phyloP scores from a whole-genome alignment of 805 yeast genomes.

The Jamesozyma jinghongensis region DNA sequence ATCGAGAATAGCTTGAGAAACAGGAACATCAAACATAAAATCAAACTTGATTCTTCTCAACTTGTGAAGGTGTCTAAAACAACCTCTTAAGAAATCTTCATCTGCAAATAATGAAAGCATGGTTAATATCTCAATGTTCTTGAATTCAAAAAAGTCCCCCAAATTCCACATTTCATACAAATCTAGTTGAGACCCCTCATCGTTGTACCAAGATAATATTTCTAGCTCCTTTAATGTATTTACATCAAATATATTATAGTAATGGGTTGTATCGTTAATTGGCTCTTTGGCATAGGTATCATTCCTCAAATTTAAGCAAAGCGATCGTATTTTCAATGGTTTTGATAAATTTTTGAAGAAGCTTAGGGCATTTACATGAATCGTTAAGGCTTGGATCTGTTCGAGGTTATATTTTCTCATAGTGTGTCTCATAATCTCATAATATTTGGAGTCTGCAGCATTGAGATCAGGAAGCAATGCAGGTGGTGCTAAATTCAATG shows the following conservation, averaged over 20 bases:
- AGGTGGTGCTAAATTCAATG: slow-evolving; percentile 24
- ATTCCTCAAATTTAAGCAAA: slow-evolving; percentile 23
- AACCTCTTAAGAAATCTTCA: slow-evolving; percentile 17
- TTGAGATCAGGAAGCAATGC: slow-evolving; percentile 14
- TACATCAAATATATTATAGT: slow-evolving; percentile 28
- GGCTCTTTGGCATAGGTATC: slow-evolving; percentile 17
- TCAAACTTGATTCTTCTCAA: slow-evolving; percentile 30
- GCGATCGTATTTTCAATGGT: slow-evolving; percentile 17
- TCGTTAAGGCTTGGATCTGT: slow-evolving; percentile 15
- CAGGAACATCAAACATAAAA: slow-evolving; percentile 22
- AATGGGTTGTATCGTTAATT: slow-evolving; percentile 6
- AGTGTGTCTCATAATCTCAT: slow-evolving; percentile 6
- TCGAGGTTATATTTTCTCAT: slow-evolving; percentile 13
- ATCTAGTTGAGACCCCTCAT: slow-evolving; percentile 8
- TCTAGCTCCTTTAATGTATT: slow-evolving; percentile 24
- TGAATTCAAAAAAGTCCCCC: slow-evolving; percentile 26
- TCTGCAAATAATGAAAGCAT: slow-evolving; percentile 27
- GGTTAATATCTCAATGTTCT: slow-evolving; percentile 26
- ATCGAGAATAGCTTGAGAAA: slow-evolving; percentile 16
- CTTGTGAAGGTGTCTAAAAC: slow-evolving; percentile 18
- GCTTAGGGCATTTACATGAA: slow-evolving; percentile 22
- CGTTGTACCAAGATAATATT: slow-evolving; percentile 33
- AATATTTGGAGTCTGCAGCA: slow-evolving; percentile 12
- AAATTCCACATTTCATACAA: slow-evolving; percentile 21
- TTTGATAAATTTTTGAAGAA: slow-evolving; percentile 15